phyloP scores from a whole-genome alignment of 345 rosid species.

The Linum tenue region DNA sequence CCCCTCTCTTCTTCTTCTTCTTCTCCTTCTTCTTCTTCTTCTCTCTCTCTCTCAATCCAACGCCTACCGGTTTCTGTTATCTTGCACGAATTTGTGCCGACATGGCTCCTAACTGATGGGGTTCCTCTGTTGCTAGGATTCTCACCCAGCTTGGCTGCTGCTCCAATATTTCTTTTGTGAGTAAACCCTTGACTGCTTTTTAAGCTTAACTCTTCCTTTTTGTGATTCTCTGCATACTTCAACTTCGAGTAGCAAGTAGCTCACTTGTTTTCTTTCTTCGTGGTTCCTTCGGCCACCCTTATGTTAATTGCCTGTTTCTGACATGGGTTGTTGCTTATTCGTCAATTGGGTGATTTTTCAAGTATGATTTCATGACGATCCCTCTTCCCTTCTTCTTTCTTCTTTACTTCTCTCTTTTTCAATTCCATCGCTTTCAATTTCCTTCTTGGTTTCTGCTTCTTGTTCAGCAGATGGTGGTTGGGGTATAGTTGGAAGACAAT shows the following conservation, averaged over 20 bases:
- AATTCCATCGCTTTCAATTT: not conserved
- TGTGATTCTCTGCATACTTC: slow-evolving; percentile 11
- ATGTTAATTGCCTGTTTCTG: not conserved
- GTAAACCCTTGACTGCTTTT: slow-evolving; percentile 1
- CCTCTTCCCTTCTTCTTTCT: not conserved
- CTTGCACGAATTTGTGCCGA: slow-evolving; percentile 48
- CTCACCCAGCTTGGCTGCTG: slow-evolving; percentile 15
- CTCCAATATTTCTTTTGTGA: not conserved
- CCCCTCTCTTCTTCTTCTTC: not conserved
- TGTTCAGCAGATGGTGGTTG: not conserved
- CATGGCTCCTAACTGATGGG: slow-evolving; percentile 66
- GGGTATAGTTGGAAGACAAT: not conserved
- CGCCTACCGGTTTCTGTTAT: slow-evolving; percentile 17
- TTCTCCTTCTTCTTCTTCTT: not conserved
- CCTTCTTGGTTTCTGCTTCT: not conserved
- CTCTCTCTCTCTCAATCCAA: slow-evolving; percentile 11
- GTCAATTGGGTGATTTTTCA: not conserved
- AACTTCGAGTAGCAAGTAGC: not conserved
- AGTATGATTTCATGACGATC: not conserved
- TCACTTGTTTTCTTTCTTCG: slow-evolving; percentile 7
- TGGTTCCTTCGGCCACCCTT: not conserved
- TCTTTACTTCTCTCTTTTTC: no score
- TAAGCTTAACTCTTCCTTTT: not conserved
- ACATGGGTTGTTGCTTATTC: not conserved
- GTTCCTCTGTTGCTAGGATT: slow-evolving; percentile 35